phyloP scores from a whole-genome alignment of 345 rosid species.

The Acer negundo region DNA sequence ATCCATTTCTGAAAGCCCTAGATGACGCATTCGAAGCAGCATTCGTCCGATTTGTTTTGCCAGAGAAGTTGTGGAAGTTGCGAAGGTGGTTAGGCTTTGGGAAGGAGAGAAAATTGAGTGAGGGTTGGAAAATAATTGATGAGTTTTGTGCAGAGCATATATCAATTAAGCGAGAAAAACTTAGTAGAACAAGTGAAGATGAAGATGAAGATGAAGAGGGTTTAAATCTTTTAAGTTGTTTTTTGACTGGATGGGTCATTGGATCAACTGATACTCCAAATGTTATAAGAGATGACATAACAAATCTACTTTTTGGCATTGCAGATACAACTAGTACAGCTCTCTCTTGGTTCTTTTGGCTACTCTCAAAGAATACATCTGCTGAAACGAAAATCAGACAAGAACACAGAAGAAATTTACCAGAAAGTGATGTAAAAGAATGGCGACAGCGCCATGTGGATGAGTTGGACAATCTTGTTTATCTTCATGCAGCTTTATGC shows the following conservation, averaged over 20 bases:
- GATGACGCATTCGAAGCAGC: background rate
- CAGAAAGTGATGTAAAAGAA: too few species aligned
- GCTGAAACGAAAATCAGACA: slow-evolving; percentile 17
- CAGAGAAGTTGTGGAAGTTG: background rate
- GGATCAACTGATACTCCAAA: background rate
- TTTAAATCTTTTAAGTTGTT: background rate
- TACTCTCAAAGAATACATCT: background rate
- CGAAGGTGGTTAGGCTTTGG: slow-evolving; percentile 26
- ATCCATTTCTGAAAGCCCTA: background rate
- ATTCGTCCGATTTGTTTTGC: background rate
- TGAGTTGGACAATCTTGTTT: slow-evolving; percentile 11
- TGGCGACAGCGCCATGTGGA: background rate
- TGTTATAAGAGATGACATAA: slow-evolving; percentile 15
- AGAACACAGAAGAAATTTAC: slow-evolving; percentile 10
- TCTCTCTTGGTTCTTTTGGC: slow-evolving; percentile 29
- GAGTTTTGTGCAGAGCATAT: background rate
- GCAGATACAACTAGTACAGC: slow-evolving; percentile 21
- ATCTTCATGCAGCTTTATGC: slow-evolving; percentile 11
- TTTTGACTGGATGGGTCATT: background rate
- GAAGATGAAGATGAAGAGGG: background rate
- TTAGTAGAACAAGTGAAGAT: background rate
- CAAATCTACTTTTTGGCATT: slow-evolving; percentile 20
- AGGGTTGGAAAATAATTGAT: slow-evolving; percentile 12
- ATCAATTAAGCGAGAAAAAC: background rate
- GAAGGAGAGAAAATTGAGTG: slow-evolving; percentile 14